Evolutionary conservation across 2,329 filamentous ascomycete genomes (phyloP).

Genomic region (Fusarium protoensiforme): DNA sequence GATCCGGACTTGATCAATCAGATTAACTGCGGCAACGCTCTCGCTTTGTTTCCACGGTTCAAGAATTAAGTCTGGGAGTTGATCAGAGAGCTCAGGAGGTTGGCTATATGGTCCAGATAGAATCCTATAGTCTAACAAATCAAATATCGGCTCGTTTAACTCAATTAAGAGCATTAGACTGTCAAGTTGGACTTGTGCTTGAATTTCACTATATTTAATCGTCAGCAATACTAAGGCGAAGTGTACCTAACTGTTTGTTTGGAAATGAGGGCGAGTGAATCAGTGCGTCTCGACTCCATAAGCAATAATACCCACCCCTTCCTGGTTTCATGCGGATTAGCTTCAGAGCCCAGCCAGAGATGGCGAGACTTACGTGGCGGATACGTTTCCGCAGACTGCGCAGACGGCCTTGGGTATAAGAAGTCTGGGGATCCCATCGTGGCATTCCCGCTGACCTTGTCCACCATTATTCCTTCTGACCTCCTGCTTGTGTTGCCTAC

Average conservation of each 20-base stretch:
- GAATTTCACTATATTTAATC: background rate
- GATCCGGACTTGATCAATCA: background rate
- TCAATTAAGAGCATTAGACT: background rate
- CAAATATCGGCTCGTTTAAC: background rate
- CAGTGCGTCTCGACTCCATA: background rate
- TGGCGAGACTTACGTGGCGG: background rate
- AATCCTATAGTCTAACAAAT: background rate
- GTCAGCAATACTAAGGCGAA: background rate
- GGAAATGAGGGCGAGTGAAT: background rate
- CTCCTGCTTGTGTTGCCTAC: no score
- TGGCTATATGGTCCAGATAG: background rate
- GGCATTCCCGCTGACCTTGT: background rate
- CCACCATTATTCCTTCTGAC: background rate
- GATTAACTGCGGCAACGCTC: background rate
- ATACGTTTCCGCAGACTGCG: background rate
- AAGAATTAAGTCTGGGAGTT: background rate
- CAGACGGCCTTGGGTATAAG: background rate
- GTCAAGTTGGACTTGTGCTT: background rate
- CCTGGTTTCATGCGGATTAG: background rate
- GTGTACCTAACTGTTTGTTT: background rate
- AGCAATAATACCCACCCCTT: background rate
- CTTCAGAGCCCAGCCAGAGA: no score
- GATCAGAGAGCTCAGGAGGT: background rate
- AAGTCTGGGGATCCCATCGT: background rate
- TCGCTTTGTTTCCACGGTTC: background rate